Evolutionary conservation across 805 yeast genomes (phyloP), one percentile per base, ranked within the genome.

Genomic region (Wickerhamiella parazyma): DNA sequence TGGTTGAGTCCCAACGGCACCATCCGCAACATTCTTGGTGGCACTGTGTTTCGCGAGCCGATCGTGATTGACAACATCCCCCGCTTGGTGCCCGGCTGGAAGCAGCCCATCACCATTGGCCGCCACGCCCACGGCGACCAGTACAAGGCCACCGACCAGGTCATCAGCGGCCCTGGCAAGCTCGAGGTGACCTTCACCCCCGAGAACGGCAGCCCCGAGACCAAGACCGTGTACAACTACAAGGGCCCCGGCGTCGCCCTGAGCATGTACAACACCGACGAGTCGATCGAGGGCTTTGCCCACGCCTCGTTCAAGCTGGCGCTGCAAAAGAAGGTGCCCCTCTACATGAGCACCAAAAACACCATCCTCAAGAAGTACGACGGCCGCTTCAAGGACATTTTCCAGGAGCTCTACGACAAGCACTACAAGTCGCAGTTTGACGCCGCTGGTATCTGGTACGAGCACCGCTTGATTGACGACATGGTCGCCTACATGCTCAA

Each of bases 401-500:
- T 89, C 71, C 87, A 85, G 68, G 73, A 66, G 35, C 66, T 89
- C 54, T 89, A 80, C 64, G 93, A 74, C 42, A 52, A 65, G 38
- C 73, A 74, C 53, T 87, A 81, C 70, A 75, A 78, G 63, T 49
- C 63, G 21, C 65, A 75, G 57, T 87, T 87, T 64, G 94, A 85
- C 61, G 69, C 68, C 45, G 63, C 65, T 36, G 91, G 86, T n/a
- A 81, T 87, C 62, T 86, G 94, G 94, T 87, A 82, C 65, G 96
- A 89, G 68, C 97, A 89, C 68, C 77, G 97, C 56, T 71, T 89
- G 54, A 89, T 89, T 54, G 97, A 89, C 65, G 97, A 89, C 62
- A 89, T 89, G 97, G 97, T 89, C 41, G 97, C 97, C 18, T 96
- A 89, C 70, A 87, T 89, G 96, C 69, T 89, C 62, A 89, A 89